phyloP scores from a whole-genome alignment of 805 yeast species.

The Sungouiozyma intestinalis region DNA sequence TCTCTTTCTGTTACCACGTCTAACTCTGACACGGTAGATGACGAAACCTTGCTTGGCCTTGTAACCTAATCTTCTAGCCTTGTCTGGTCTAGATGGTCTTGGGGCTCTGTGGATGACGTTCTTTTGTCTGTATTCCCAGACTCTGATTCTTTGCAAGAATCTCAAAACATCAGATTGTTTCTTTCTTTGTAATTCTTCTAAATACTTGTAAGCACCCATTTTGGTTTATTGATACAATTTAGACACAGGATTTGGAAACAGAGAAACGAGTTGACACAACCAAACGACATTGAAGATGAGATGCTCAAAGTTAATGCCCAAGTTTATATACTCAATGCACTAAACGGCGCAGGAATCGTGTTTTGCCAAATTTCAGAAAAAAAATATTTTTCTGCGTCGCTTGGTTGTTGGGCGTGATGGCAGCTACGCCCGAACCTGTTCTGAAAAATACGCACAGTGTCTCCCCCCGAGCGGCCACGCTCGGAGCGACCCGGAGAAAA shows the following conservation, averaged over 20 bases:
- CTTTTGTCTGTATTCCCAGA: constrained; percentile 99
- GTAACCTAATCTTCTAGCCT: constrained; percentile 99
- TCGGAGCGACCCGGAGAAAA: too few species aligned
- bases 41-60: constrained; percentile 99
- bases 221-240: constrained; percentile 13
- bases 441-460: too few species aligned
- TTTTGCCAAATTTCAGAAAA: too few species aligned
- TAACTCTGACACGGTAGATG: constrained; percentile 96
- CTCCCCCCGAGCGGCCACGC: too few species aligned
- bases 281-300: too few species aligned
- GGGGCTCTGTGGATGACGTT: constrained; percentile 97
- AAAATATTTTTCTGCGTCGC: neutral
- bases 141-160: constrained; percentile 98
- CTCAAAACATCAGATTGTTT: constrained; percentile 99
- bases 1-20: constrained; percentile 99
- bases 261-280: neutral
- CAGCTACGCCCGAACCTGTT: too few species aligned
- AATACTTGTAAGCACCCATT: constrained; percentile 99
- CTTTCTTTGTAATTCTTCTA: constrained; percentile 99
- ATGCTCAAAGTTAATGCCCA: neutral
- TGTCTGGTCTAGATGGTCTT: constrained; percentile 99
- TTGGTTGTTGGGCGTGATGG: neutral
- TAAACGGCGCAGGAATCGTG: too few species aligned
- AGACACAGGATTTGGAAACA: neutral
- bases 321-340: neutral